These are phyloP conservation scores for Mycena albidolilacea DNA, from an alignment of 768 basidiomycete species.

Conservation along the genomic window DNA sequence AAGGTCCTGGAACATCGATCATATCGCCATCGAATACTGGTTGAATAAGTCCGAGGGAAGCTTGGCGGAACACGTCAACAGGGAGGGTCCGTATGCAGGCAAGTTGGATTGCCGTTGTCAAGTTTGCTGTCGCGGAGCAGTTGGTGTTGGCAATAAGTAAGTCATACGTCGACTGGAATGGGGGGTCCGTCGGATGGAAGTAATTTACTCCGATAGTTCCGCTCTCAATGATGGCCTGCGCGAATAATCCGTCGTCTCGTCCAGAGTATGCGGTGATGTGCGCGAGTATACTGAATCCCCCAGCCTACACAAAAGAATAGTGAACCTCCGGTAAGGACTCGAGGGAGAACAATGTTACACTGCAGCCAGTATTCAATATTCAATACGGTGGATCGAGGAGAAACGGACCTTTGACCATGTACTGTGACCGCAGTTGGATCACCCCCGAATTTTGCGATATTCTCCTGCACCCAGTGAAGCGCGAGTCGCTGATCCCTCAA, in stretches of 20 bases:
- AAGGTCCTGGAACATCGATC: conserved; percentile 17
- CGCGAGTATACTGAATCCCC: neutral
- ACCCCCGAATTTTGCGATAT: neutral
- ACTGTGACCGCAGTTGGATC: neutral
- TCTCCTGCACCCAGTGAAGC: neutral
- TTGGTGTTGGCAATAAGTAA: conserved; percentile 14
- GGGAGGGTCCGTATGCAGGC: conserved; percentile 29
- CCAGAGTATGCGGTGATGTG: conserved; percentile 2
- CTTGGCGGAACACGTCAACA: conserved; percentile 25
- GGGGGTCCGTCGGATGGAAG: neutral
- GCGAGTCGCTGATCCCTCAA: neutral
- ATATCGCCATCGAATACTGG: conserved; percentile 26
- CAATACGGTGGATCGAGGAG: neutral
- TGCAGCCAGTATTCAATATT: neutral
- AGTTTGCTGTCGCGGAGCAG: conserved; percentile 20
- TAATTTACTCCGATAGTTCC: neutral
- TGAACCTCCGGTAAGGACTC: neutral
- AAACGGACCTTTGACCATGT: neutral
- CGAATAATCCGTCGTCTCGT: conserved; percentile 2
- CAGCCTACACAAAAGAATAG: neutral
- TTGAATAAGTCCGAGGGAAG: conserved; percentile 16
- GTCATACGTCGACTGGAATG: conserved; percentile 10
- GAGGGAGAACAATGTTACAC: neutral
- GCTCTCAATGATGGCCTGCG: neutral
- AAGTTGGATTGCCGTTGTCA: conserved; percentile 11